These are phyloP conservation scores for Sphagnum tenellum DNA, from an alignment of 225 moss, liverwort and hornwort genomes.

Conservation along the genomic window DNA sequence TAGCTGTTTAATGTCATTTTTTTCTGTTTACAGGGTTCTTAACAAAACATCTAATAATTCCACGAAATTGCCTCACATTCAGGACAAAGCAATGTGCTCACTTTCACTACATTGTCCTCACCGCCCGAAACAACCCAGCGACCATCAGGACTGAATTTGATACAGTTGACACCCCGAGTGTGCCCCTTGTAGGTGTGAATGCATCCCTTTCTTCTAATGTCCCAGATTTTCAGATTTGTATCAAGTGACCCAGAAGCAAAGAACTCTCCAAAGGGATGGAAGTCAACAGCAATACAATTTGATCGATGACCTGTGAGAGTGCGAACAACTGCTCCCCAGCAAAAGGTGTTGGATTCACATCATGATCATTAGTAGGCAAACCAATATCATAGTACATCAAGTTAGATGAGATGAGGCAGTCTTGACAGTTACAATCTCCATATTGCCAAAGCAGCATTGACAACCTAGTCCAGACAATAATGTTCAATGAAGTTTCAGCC, in stretches of 20 bases:
- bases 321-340: conserved; percentile 66
- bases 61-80: too few relatives aligned
- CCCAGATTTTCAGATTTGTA: conserved; percentile 99
- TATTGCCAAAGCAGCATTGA: too few relatives aligned
- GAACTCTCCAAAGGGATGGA: conserved; percentile 98
- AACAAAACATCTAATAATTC: too few relatives aligned
- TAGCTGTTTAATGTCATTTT: too few relatives aligned
- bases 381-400: too few relatives aligned
- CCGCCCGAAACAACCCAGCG: conserved; percentile 99
- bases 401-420: too few relatives aligned
- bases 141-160: conserved; percentile 97
- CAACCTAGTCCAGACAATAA: too few relatives aligned
- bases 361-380: too few relatives aligned
- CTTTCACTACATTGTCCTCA: conserved; percentile 93
- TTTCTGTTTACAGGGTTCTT: too few relatives aligned
- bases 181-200: conserved; percentile 99
- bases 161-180: conserved; percentile 83
- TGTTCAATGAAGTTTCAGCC: too few relatives aligned
- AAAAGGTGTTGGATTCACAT: too few relatives aligned
- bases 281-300: conserved; percentile 96
- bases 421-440: too few relatives aligned
- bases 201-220: conserved; percentile 91
- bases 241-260: conserved; percentile 98
- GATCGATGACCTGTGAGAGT: conserved; percentile 99
- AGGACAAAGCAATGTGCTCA: conserved; percentile 15